Base-by-base conservation (phyloP, 164 flowering plant genomes). In the Berberis vulgaris region DNA sequence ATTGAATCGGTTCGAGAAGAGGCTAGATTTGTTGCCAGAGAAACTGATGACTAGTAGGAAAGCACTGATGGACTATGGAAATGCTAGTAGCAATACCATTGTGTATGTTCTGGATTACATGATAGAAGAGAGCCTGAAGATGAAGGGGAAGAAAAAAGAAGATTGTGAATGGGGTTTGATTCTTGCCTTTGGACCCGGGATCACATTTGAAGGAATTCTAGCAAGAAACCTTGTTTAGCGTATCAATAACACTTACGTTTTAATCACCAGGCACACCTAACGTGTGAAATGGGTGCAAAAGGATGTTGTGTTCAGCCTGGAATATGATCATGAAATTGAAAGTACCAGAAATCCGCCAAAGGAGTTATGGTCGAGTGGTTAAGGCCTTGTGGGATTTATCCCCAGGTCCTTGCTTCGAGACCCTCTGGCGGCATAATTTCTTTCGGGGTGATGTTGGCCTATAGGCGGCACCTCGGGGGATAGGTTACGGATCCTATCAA, bases 111-210 rank as follows among this genome's bases (percentile, higher is more conserved):
- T 90, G 82, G 98, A 93, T 76, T 86, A 90, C 71, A 81, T 93
- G 90, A 61, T 87, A 4, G 90, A 93, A 64, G 94, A 88, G 73
- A 76, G 78, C 72, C 52, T 65, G 71, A 89, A 85, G 69, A 65
- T 57, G 70, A 82, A 75, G 71, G 73, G 69, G 60, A 49, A 63
- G 68, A 4, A 58, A 65, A 5, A 71, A 39, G 45, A 61, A 54
- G 78, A 61, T 11, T 40, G 42, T 10, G 89, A 85, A 49, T 84
- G 95, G 95, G 98, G 98, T n/a, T 66, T 93, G 75, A 81, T 93
- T 5, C 78, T 90, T 64, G 97, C 97, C 56, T 93, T 93, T 75
- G 96, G 98, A 49, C 98, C 98, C n/a, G 94, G 96, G 26, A 74
- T 90, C 64, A 86, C 92, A 9, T 83, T 90, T 67, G 94, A 93